These are phyloP conservation scores for Arthroderma uncinatum DNA, from an alignment of 2,329 filamentous ascomycete species.

Conservation along the genomic window DNA sequence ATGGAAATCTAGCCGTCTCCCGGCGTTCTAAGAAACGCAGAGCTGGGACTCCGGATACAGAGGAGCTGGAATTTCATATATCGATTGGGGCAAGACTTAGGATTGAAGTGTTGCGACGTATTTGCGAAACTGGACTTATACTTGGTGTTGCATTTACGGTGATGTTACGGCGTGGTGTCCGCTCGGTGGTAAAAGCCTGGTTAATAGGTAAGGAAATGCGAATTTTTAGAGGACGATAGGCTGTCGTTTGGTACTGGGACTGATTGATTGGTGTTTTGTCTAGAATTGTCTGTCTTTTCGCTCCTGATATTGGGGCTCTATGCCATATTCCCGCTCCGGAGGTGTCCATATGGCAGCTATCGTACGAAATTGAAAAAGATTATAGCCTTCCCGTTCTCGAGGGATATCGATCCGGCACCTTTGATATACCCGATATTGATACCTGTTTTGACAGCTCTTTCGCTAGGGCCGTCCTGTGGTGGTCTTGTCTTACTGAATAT, in stretches of 20 bases:
- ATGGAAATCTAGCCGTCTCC: not conserved
- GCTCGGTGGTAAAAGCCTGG: conserved; percentile 27
- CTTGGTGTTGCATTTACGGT: conserved; percentile 41
- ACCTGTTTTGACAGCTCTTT: conserved; percentile 64
- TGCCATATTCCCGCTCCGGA: conserved; percentile 47
- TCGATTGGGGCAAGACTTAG: conserved; percentile 25
- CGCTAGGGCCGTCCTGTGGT: conserved; percentile 53
- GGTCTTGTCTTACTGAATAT: conserved; percentile 64
- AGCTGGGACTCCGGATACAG: conserved; percentile 13
- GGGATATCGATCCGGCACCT: conserved; percentile 80
- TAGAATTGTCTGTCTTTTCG: conserved; percentile 28
- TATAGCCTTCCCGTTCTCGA: conserved; percentile 51
- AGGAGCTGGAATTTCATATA: conserved; percentile 17
- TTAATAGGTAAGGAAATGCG: conserved; percentile 25
- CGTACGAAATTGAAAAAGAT: conserved; percentile 24
- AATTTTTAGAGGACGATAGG: not conserved
- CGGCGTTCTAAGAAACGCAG: not conserved
- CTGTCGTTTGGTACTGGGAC: not conserved
- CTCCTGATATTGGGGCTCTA: conserved; percentile 26
- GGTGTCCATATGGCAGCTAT: conserved; percentile 23
- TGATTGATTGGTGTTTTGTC: conserved; percentile 10
- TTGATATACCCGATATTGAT: conserved; percentile 74
- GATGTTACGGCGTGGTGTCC: conserved; percentile 23
- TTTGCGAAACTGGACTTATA: conserved; percentile 45
- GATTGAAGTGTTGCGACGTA: conserved; percentile 37